Conservation (phyloP, 2,329 filamentous ascomycete species). For the Annulohypoxylon truncatum region DNA sequence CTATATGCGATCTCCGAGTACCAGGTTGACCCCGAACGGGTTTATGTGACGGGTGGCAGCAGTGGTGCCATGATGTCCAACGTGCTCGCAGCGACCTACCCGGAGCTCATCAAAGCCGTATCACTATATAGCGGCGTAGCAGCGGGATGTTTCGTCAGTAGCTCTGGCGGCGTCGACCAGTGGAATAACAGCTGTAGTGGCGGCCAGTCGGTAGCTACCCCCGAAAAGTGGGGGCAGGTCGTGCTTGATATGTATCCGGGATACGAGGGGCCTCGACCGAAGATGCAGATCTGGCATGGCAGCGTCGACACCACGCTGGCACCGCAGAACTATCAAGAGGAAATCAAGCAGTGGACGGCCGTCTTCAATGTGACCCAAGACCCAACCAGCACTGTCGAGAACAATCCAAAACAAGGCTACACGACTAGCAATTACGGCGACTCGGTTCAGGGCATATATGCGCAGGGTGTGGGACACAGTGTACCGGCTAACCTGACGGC, state of each 20-base stretch:
- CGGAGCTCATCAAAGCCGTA: constrained; percentile 55
- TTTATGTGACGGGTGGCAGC: constrained; percentile 53
- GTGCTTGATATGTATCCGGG: constrained; percentile 61
- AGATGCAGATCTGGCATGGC: constrained; percentile 70
- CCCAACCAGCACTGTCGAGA: constrained; percentile 47
- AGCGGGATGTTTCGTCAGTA: constrained; percentile 56
- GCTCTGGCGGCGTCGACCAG: constrained; percentile 55
- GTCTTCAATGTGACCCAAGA: constrained; percentile 57
- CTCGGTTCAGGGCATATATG: constrained; percentile 52
- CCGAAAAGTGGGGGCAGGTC: constrained; percentile 61
- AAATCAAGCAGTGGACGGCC: constrained; percentile 66
- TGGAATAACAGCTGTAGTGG: constrained; percentile 65
- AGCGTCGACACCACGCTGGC: constrained; percentile 61
- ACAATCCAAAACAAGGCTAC: constrained; percentile 54
- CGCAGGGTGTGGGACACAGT: constrained; percentile 49
- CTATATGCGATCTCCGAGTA: constrained; percentile 50
- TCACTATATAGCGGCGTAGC: constrained; percentile 56
- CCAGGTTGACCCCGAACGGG: constrained; percentile 46
- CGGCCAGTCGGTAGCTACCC: constrained; percentile 57
- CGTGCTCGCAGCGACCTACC: constrained; percentile 57
- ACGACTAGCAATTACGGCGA: constrained; percentile 55
- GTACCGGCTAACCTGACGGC: constrained; percentile 50
- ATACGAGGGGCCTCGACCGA: constrained; percentile 62
- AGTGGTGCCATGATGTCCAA: constrained; percentile 56
- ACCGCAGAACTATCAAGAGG: constrained; percentile 67